Conservation (phyloP, 2,329 filamentous ascomycete species). For the Rhexocercosporidium sp. region DNA sequence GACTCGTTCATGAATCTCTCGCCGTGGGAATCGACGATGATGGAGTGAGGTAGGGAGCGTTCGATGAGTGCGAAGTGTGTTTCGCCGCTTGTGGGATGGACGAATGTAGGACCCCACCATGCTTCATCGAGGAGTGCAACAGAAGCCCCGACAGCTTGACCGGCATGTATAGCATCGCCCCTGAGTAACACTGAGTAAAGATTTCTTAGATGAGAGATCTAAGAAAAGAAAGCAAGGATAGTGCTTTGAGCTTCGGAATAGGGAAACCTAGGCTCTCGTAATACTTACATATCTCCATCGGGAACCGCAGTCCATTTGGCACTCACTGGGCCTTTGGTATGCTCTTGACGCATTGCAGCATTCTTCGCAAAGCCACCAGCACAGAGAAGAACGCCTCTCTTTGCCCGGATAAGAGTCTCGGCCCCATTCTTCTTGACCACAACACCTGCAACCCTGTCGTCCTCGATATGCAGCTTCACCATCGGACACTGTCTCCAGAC, state of each 20-base stretch:
- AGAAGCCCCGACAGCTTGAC: conserved; percentile 39
- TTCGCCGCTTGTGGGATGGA: conserved; percentile 35
- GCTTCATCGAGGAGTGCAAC: conserved; percentile 43
- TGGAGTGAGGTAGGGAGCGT: conserved; percentile 42
- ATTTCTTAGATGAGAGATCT: too few species aligned
- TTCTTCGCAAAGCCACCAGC: conserved; percentile 46
- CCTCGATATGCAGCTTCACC: conserved; percentile 11
- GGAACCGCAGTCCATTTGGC: conserved; percentile 39
- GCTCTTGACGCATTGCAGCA: conserved; percentile 39
- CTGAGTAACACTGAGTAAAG: too few species aligned
- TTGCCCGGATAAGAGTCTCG: conserved; percentile 35
- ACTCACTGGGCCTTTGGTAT: conserved; percentile 30
- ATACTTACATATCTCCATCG: conserved; percentile 38
- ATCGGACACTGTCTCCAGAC: conserved; percentile 13
- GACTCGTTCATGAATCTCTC: conserved; percentile 46
- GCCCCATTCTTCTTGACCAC: conserved; percentile 36
- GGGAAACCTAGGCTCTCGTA: too few species aligned
- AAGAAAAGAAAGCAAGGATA: too few species aligned
- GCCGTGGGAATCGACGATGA: conserved; percentile 44
- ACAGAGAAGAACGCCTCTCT: conserved; percentile 42
- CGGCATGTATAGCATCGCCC: too few species aligned
- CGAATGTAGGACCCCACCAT: conserved; percentile 45
- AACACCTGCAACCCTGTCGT: conserved; percentile 38
- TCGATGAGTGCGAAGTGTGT: conserved; percentile 39
- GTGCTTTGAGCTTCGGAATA: too few species aligned